Percentiles rank a stretch among this genome's conserved stretches.
Evolutionary conservation across 352 stramenopile species (phyloP).

Genomic region (Phytophthora foliorum): DNA sequence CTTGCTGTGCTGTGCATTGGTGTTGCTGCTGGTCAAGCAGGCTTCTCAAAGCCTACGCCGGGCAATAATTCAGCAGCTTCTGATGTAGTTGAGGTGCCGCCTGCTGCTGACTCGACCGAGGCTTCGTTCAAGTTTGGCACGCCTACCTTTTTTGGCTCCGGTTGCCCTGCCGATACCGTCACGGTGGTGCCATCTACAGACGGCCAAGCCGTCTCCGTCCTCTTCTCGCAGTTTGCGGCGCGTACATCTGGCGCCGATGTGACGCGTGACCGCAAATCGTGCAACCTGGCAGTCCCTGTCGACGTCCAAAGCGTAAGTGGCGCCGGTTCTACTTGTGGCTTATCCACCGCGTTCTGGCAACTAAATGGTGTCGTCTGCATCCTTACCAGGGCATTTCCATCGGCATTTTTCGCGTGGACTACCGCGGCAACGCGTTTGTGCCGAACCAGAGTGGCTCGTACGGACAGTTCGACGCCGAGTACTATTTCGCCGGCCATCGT

Average conservation of each 20-base stretch:
- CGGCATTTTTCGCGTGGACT: constrained; percentile 58
- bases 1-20: constrained; percentile 9
- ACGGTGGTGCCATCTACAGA: constrained; percentile 41
- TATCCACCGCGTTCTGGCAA: constrained; percentile 10
- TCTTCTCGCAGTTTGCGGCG: constrained; percentile 43
- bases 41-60: not conserved
- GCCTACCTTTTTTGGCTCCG: constrained; percentile 41
- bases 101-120: constrained; percentile 11
- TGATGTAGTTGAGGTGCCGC: constrained; percentile 2
- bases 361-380: constrained; percentile 15
- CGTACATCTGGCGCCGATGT: constrained; percentile 35
- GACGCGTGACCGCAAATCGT: constrained; percentile 49
- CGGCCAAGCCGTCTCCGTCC: constrained; percentile 38
- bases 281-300: constrained; percentile 54
- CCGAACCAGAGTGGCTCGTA: constrained; percentile 41
- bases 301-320: constrained; percentile 47
- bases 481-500: constrained; percentile 63
- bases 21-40: not conserved
- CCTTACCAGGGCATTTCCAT: constrained; percentile 36
- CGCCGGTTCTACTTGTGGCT: constrained; percentile 8
- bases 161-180: constrained; percentile 32
- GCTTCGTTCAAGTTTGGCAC: constrained; percentile 34
- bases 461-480: constrained; percentile 63
- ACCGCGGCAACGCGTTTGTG: constrained; percentile 56
- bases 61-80: constrained; percentile 16